Evolutionary conservation across 2,329 filamentous ascomycete genomes (phyloP).

Genomic region (Lachnellula suecica): DNA sequence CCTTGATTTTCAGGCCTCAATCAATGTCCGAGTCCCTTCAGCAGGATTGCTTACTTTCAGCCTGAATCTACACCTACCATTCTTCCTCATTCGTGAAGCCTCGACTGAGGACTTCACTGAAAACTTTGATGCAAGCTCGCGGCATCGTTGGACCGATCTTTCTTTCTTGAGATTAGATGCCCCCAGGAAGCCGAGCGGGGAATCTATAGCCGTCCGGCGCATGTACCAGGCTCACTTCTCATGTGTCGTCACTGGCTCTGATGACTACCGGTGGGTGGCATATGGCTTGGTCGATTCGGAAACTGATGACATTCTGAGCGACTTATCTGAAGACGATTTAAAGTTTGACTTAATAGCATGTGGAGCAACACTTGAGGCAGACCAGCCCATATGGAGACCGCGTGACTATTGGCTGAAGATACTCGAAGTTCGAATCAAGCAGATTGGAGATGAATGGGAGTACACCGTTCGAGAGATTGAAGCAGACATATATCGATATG

Average conservation of each 20-base stretch:
- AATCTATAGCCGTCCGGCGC: not conserved
- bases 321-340: not conserved
- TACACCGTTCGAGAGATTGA: conserved; percentile 6
- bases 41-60: not conserved
- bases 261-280: conserved; percentile 6
- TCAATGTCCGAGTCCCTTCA: not conserved
- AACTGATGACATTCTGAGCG: not conserved
- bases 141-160: conserved; percentile 3
- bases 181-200: too few species aligned
- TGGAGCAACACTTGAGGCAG: not conserved
- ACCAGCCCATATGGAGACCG: conserved; percentile 2
- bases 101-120: not conserved
- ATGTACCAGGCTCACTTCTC: conserved; percentile 8
- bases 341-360: not conserved
- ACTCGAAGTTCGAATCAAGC: conserved; percentile 5
- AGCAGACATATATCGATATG: conserved; percentile 2
- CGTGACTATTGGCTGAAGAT: conserved; percentile 11
- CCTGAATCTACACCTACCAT: conserved; percentile 1
- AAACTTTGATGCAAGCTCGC: not conserved
- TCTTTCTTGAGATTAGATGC: conserved; percentile 1
- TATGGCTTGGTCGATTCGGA: conserved; percentile 10
- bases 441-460: conserved; percentile 5
- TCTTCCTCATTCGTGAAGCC: not conserved
- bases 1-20: not conserved
- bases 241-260: conserved; percentile 4